Evolutionary conservation across 2,329 filamentous ascomycete species (phyloP).

Genomic region (Arthrobotrys iridis): DNA sequence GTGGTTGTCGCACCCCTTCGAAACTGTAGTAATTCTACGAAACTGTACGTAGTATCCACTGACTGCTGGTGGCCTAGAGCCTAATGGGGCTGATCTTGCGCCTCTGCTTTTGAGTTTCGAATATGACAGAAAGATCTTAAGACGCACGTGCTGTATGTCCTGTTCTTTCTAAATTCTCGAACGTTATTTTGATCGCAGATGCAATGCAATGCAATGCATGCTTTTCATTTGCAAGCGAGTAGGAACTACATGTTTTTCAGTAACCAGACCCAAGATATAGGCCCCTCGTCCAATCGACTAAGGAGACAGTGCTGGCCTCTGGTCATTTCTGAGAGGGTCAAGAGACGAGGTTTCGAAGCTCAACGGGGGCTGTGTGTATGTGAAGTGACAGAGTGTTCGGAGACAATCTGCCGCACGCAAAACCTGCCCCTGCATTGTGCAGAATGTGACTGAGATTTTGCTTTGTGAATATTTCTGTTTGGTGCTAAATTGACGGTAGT

Average conservation of each 20-base stretch:
- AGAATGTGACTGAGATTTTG: constrained; percentile 4
- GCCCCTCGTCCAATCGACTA: background rate
- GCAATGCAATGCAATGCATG: constrained; percentile 51
- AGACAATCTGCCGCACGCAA: background rate
- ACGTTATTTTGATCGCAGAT: constrained; percentile 15
- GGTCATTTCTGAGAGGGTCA: background rate
- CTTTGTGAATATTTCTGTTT: background rate
- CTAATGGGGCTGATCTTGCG: background rate
- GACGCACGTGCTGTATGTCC: constrained; percentile 2
- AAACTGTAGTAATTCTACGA: too few species aligned
- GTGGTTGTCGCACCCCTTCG: too few species aligned
- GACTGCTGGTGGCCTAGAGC: background rate
- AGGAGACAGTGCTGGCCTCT: background rate
- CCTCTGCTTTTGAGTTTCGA: background rate
- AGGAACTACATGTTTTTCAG: background rate
- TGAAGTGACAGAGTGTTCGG: background rate
- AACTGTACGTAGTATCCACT: background rate
- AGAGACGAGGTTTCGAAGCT: background rate
- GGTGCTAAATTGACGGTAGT: background rate
- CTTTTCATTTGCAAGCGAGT: constrained; percentile 30
- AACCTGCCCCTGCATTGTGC: constrained; percentile 26
- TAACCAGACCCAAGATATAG: background rate
- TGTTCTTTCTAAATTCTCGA: constrained; percentile 5
- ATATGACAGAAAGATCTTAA: background rate
- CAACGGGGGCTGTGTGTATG: background rate